These are phyloP conservation scores for Talaromyces sp. DNA, from an alignment of 2,329 filamentous ascomycete species.

Conservation along the genomic window DNA sequence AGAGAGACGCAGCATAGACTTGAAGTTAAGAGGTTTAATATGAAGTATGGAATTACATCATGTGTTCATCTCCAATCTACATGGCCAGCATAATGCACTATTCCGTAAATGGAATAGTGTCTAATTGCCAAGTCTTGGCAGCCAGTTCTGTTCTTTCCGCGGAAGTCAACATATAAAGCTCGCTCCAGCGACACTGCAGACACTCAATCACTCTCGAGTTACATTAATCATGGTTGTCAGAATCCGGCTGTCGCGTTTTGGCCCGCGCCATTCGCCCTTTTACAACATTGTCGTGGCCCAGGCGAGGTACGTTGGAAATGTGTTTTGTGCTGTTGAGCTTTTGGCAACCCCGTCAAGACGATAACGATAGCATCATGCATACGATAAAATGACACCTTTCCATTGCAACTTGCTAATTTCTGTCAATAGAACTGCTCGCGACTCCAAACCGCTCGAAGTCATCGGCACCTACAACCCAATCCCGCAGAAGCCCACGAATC, in stretches of 20 bases:
- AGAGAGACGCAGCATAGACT: slow-evolving; percentile 24
- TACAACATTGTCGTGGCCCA: slow-evolving; percentile 98
- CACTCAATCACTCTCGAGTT: background rate
- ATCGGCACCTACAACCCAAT: slow-evolving; percentile 65
- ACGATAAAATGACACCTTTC: background rate
- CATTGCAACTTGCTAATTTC: background rate
- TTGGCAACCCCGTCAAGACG: background rate
- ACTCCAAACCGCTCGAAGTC: slow-evolving; percentile 87
- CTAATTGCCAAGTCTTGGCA: background rate
- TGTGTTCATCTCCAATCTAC: background rate
- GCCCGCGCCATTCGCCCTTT: slow-evolving; percentile 79
- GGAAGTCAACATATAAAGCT: background rate
- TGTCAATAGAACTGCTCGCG: slow-evolving; percentile 67
- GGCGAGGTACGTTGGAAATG: slow-evolving; percentile 61
- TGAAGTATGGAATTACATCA: background rate
- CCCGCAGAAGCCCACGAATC: slow-evolving; percentile 48
- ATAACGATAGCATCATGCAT: background rate
- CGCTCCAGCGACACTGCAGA: background rate
- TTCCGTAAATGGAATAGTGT: background rate
- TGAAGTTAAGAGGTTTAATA: background rate
- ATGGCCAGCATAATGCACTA: background rate
- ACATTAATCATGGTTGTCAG: slow-evolving; percentile 73
- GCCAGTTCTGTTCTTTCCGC: background rate
- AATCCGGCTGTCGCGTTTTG: slow-evolving; percentile 91
- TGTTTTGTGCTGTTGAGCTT: background rate